Evolutionary conservation across 1,139 yeast genomes (phyloP).

Genomic region (Magnusiomyces starmeri): DNA sequence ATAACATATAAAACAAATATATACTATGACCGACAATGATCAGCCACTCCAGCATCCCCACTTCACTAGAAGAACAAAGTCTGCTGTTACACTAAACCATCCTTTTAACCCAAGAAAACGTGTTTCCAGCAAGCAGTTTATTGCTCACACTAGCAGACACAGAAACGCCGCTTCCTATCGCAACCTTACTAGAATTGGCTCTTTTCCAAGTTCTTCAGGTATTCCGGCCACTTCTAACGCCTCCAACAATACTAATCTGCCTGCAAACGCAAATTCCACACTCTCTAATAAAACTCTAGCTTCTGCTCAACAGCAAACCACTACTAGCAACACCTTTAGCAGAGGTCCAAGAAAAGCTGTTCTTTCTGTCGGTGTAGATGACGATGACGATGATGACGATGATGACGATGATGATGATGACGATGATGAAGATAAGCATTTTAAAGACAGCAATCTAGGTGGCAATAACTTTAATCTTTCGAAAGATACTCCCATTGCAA

Average conservation of each 20-base stretch:
- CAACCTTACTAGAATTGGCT: neutral
- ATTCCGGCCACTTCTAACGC: neutral
- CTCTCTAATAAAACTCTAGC: neutral
- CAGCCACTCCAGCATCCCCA: neutral
- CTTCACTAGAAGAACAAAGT: neutral
- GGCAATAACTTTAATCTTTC: too few relatives aligned
- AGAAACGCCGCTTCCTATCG: conserved; percentile 1
- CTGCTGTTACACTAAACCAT: neutral
- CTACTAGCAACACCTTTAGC: neutral
- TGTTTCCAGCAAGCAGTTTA: neutral
- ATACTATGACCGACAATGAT: conserved; percentile 1
- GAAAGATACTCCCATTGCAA: too few relatives aligned
- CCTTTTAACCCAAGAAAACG: neutral
- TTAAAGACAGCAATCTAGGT: too few relatives aligned
- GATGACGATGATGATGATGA: conserved; percentile 31
- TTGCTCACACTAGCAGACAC: conserved; percentile 1
- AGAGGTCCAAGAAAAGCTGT: neutral
- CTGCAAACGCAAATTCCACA: neutral
- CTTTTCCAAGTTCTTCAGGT: neutral
- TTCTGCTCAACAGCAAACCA: neutral
- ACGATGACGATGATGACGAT: conserved; percentile 22
- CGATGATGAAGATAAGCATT: neutral
- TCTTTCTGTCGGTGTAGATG: conserved; percentile 15
- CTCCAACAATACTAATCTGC: neutral
- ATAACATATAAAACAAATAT: neutral